Conservation (phyloP, 179 eudicot genomes). For the Silene vulgaris region DNA sequence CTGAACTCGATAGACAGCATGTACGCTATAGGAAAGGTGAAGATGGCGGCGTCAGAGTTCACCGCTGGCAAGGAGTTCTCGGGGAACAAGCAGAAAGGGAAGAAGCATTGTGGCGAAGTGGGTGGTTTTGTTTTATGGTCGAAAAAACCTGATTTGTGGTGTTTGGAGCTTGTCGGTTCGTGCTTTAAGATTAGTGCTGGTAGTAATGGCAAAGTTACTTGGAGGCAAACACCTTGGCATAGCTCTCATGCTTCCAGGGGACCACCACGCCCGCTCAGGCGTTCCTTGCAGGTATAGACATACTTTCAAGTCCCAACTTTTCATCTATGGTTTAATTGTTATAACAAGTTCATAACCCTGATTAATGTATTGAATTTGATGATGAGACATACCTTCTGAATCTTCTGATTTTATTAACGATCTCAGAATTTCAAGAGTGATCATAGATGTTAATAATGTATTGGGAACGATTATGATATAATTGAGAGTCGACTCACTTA, state of each 20-base stretch:
- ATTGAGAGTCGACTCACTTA: too few relatives aligned
- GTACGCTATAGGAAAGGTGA: slow-evolving; percentile 88
- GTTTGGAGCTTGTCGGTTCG: slow-evolving; percentile 70
- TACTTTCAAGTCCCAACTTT: background rate
- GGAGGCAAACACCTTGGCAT: slow-evolving; percentile 95
- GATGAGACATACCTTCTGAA: background rate
- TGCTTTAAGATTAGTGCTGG: slow-evolving; percentile 83
- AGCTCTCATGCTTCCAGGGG: slow-evolving; percentile 82
- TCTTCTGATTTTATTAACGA: too few relatives aligned
- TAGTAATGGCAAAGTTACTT: slow-evolving; percentile 81
- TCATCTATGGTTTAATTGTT: background rate
- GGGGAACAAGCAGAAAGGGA: slow-evolving; percentile 25
- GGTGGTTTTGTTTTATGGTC: slow-evolving; percentile 91
- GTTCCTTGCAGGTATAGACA: slow-evolving; percentile 63
- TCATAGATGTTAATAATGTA: too few relatives aligned
- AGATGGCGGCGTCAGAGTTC: slow-evolving; percentile 66
- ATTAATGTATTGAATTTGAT: background rate
- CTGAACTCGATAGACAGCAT: slow-evolving; percentile 64
- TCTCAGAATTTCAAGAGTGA: too few relatives aligned
- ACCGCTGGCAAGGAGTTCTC: slow-evolving; percentile 41
- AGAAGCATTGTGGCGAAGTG: slow-evolving; percentile 48
- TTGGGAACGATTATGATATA: too few relatives aligned
- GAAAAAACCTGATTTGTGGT: slow-evolving; percentile 77
- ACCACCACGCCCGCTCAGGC: slow-evolving; percentile 79
- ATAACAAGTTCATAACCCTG: background rate